These are phyloP conservation scores for Backusella tuberculispora DNA, from an alignment of 192 early-diverging fungal species.

Conservation along the genomic window DNA sequence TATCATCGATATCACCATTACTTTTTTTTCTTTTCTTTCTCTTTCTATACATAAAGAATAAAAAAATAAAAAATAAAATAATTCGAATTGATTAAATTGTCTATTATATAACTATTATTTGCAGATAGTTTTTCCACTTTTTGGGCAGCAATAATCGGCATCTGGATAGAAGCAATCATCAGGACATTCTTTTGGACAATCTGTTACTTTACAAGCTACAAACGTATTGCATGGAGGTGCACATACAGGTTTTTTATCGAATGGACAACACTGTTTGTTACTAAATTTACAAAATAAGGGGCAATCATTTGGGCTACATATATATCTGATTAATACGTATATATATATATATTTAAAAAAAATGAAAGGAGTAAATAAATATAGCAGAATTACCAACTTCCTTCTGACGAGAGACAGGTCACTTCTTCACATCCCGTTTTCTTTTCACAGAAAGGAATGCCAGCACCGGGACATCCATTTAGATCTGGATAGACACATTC, in stretches of 20 bases:
- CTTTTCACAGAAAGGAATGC: conserved; percentile 15
- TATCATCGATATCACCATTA: too few relatives aligned
- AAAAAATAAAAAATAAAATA: too few relatives aligned
- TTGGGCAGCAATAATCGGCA: conserved; percentile 23
- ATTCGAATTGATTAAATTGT: too few relatives aligned
- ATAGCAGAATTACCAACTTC: not conserved
- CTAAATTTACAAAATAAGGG: conserved; percentile 9
- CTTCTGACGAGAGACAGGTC: not conserved
- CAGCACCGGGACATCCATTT: conserved; percentile 1
- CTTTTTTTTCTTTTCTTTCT: too few relatives aligned
- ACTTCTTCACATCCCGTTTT: not conserved
- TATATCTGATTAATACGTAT: not conserved
- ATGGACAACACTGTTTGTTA: conserved; percentile 18
- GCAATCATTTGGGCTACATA: conserved; percentile 19
- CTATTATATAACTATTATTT: not conserved
- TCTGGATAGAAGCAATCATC: conserved; percentile 27
- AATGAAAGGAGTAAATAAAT: not conserved
- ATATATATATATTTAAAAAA: not conserved
- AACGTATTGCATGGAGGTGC: conserved; percentile 7
- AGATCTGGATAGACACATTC: not conserved
- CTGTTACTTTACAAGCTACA: conserved; percentile 20
- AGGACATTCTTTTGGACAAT: conserved; percentile 21
- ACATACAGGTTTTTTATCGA: conserved; percentile 18
- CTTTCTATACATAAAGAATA: too few relatives aligned
- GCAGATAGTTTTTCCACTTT: conserved; percentile 13